phyloP scores from a whole-genome alignment of 2,329 filamentous ascomycete species.

The Alternaria infectoria region DNA sequence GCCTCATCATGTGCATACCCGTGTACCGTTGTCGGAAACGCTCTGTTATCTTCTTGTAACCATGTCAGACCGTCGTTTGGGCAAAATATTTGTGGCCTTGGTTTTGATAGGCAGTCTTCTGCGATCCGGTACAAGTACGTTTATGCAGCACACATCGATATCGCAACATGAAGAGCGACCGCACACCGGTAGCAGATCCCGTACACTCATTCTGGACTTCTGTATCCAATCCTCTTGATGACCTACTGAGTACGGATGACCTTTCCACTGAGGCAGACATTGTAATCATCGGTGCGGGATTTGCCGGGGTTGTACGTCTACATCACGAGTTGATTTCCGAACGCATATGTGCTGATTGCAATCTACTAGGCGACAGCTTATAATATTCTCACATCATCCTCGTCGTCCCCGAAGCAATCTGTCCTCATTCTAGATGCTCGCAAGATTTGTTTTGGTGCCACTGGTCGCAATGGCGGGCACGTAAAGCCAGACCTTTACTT shows the following conservation, averaged over 20 bases:
- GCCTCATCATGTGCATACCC: neutral
- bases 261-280: slow-evolving; percentile 10
- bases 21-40: neutral
- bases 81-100: neutral
- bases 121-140: neutral
- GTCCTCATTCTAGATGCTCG: slow-evolving; percentile 54
- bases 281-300: slow-evolving; percentile 67
- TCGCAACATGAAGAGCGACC: neutral
- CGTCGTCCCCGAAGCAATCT: neutral
- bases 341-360: neutral
- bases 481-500: slow-evolving; percentile 32
- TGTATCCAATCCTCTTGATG: neutral
- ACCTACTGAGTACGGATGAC: neutral
- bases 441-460: slow-evolving; percentile 58
- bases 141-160: neutral
- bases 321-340: too few species aligned
- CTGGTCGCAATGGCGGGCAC: slow-evolving; percentile 61
- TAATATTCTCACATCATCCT: neutral
- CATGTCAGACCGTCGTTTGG: too few species aligned
- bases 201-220: neutral
- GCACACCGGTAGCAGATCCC: neutral
- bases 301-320: slow-evolving; percentile 29
- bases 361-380: neutral
- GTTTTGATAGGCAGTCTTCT: neutral
- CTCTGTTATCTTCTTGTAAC: neutral